phyloP scores from a whole-genome alignment of 1,284 basidiomycete species.

The Boletus albobrunnescens region DNA sequence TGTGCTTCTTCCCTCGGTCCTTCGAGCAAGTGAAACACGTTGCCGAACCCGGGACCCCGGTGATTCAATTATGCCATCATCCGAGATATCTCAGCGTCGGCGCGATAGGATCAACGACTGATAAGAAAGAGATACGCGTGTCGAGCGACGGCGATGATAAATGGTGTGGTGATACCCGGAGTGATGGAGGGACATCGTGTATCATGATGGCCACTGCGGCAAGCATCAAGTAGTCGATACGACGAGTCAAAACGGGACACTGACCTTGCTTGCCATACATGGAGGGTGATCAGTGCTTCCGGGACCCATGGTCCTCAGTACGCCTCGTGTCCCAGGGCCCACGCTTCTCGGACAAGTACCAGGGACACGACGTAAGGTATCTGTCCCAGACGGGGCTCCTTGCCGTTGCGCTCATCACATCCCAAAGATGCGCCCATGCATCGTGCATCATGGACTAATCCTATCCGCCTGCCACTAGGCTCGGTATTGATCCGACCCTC shows the following conservation, averaged over 20 bases:
- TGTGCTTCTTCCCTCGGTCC: not conserved
- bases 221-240: too few relatives aligned
- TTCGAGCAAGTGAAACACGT: not conserved
- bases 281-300: too few relatives aligned
- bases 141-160: not conserved
- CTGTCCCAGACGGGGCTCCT: not conserved
- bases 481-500: not conserved
- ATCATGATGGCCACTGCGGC: not conserved
- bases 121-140: slow-evolving; percentile 8
- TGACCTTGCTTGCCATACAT: too few relatives aligned
- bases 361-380: not conserved
- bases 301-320: too few relatives aligned
- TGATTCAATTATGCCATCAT: not conserved
- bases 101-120: too few relatives aligned
- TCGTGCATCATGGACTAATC: not conserved
- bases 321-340: not conserved
- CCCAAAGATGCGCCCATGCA: not conserved
- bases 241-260: too few relatives aligned
- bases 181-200: not conserved
- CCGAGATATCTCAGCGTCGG: too few relatives aligned
- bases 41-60: slow-evolving; percentile 1
- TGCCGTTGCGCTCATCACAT: not conserved
- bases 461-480: not conserved
- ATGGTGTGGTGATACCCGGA: slow-evolving; percentile 1
- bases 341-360: not conserved